Base-by-base conservation (phyloP, 192 early-diverging fungal species). In the Backusella psychrophila region DNA sequence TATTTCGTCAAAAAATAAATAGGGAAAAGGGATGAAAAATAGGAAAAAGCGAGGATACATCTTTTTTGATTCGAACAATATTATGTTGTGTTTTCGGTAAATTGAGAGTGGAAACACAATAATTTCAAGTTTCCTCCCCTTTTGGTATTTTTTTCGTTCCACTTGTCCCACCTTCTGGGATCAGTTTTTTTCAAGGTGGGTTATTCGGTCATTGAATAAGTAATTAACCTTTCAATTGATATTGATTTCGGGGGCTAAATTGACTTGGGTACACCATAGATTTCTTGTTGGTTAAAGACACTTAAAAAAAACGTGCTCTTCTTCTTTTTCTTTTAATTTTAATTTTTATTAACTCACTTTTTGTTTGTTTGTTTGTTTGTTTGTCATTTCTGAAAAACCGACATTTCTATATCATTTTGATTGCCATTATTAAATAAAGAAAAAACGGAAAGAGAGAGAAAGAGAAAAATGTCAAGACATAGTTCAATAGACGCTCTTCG, bases 401-500 rank as follows among this genome's bases (percentile, higher is more conserved):
- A 26, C 23, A 9, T 59, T 59, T 19, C 2, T 21, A 21, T 53
- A 53, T 53, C n/a, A 21, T 53, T 21, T 21, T 53, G 21, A 23
- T 23, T 59, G 3, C 21, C 4, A 59, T 23, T 29, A 21, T 59
- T 59, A 59, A 59, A 59, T 23, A 23, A 59, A 2, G 3, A 26
- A 23, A 33, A 14, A 59, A 59, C n/a, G 23, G 23, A 59, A 19
- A 59, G 23, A 26, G 53, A 72, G 15, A 31, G n/a, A 73, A 6
- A 65, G n/a, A n/a, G 2, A 39, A 39, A 35, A 53, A 71, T 77
- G 69, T 59, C 68, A 38, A 71, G 38, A 71, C 66, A 69, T 53
- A 33, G 26, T 42, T 73, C 14, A 23, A 78, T 63, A 66, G 74
- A 49, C 72, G 72, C 56, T 33, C 56, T 23, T 23, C 71, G 68